Evolutionary conservation across 345 rosid genomes (phyloP), one percentile per base, ranked within the genome.

Genomic region (Lepidium africanum): DNA sequence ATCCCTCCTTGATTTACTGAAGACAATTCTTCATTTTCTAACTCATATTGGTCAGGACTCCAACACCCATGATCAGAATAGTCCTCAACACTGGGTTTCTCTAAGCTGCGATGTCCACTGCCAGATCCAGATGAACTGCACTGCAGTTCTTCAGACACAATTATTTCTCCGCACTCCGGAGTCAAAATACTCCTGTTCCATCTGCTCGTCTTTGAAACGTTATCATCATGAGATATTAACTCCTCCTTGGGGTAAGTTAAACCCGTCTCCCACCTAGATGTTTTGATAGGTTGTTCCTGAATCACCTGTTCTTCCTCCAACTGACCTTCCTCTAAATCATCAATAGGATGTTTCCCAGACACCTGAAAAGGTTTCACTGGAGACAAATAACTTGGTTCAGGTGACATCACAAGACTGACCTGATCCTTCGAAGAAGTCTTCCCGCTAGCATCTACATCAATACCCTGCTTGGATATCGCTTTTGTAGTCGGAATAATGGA

Each of bases 231-330:
- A 39, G 71, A 69, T 16, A 67, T 6, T 30, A 51, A 33, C 27
- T 32, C 49, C 47, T 62, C 77, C 19, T 67, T 68, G 0, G 81
- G 82, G 36, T 79, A 67, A 68, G 77, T 67, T n/a, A 63, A 47
- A 23, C 73, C 83, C 7, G 84, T 82, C 23, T 79, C 93, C 98
- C 98, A 90, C 9, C 90, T 79, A 3, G 92, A 93, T 65, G 62
- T 75, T 35, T 78, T 79, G 52, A 84, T 50, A 74, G 58, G 79
- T 11, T 80, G 78, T 16, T 70, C 71, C 10, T 66, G 81, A 33
- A 63, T 49, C 70, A 80, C 55, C 41, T 70, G 80, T 13, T 81
- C 86, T 64, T 80, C 80, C 72, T 72, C 86, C 65, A 70, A 55
- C 63, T 70, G 74, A 63, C 56, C 70, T 19, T 76, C 69, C 16